Percentiles rank a stretch among this genome's conserved stretches.
These are phyloP conservation scores for Citrus reticulata DNA, from an alignment of 345 rosid species.

Conservation along the genomic window DNA sequence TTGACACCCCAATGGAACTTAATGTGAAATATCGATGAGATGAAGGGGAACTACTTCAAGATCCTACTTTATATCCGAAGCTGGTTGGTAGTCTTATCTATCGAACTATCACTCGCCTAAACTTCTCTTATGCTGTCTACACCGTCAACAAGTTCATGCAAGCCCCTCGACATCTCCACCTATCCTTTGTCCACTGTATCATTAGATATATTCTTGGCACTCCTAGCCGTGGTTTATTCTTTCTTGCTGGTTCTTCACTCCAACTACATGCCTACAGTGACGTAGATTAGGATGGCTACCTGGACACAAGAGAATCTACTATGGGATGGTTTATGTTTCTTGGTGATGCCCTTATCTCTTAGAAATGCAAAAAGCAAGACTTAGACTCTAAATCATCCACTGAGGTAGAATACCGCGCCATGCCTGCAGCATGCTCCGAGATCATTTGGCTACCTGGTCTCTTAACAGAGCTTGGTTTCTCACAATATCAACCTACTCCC, in stretches of 20 bases:
- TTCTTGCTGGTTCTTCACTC: neutral
- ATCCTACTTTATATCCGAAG: neutral
- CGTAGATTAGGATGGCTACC: neutral
- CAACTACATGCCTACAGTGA: neutral
- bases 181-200: neutral
- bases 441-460: neutral
- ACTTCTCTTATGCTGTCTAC: neutral
- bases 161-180: neutral
- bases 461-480: neutral
- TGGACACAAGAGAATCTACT: neutral
- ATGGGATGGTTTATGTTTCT: neutral
- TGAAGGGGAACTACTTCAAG: neutral
- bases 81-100: neutral
- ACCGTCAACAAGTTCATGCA: conserved; percentile 1
- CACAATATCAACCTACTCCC: neutral
- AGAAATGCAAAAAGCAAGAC: neutral
- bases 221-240: neutral
- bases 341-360: neutral
- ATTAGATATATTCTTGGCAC: neutral
- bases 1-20: neutral
- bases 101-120: too few species aligned
- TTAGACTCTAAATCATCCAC: neutral
- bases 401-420: neutral
- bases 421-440: neutral
- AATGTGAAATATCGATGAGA: neutral